phyloP scores from a whole-genome alignment of 768 basidiomycete species.

The Termitomyces sp. region DNA sequence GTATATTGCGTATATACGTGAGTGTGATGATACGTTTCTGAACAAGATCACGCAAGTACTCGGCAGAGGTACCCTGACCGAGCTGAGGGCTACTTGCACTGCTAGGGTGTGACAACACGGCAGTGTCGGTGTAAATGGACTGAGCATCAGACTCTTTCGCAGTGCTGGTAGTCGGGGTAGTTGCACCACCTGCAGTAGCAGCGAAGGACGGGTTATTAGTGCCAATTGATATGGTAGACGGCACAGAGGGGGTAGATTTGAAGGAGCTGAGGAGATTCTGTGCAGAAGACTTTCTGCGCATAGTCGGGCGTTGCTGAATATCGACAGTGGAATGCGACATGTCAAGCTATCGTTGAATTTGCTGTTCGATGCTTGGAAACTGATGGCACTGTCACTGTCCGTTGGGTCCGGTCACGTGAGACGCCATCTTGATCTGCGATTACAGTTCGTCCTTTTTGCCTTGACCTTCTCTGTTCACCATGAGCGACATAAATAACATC shows the following conservation, averaged over 20 bases:
- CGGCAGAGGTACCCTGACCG: slow-evolving; percentile 64
- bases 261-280: slow-evolving; percentile 79
- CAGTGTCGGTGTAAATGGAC: slow-evolving; percentile 49
- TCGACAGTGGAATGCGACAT: slow-evolving; percentile 36
- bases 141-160: slow-evolving; percentile 70
- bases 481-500: slow-evolving; percentile 71
- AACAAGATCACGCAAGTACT: slow-evolving; percentile 73
- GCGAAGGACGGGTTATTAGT: slow-evolving; percentile 27
- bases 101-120: slow-evolving; percentile 24
- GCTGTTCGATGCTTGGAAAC: not conserved
- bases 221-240: slow-evolving; percentile 26
- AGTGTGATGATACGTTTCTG: slow-evolving; percentile 82
- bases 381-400: slow-evolving; percentile 1
- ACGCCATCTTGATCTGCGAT: slow-evolving; percentile 9
- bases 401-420: slow-evolving; percentile 13
- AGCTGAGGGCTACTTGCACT: slow-evolving; percentile 39
- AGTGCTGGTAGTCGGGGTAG: slow-evolving; percentile 37
- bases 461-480: slow-evolving; percentile 23
- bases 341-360: not conserved
- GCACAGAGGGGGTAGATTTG: slow-evolving; percentile 35
- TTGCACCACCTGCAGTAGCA: slow-evolving; percentile 26
- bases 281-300: slow-evolving; percentile 83
- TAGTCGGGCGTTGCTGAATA: slow-evolving; percentile 42
- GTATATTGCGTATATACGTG: slow-evolving; percentile 79
- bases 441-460: slow-evolving; percentile 1